Evolutionary conservation across 805 yeast species (phyloP).

Genomic region (Candida yuanshanica): DNA sequence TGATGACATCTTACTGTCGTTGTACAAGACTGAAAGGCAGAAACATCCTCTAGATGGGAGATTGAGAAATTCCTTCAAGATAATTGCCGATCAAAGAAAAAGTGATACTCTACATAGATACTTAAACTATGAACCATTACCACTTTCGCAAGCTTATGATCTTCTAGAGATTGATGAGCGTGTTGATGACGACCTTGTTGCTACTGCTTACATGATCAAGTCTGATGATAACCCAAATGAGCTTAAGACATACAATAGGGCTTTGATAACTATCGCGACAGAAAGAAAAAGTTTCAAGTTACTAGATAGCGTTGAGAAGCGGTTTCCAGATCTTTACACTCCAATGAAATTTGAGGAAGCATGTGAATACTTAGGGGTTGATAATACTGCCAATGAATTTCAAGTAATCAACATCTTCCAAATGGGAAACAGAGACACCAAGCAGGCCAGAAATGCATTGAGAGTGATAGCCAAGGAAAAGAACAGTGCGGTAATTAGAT

Average conservation of each 20-base stretch:
- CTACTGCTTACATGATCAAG: constrained; percentile 68
- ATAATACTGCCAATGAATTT: constrained; percentile 48
- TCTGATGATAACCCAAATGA: constrained; percentile 45
- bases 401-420: constrained; percentile 50
- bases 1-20: constrained; percentile 27
- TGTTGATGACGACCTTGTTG: constrained; percentile 64
- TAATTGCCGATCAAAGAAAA: constrained; percentile 33
- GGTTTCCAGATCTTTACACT: constrained; percentile 26
- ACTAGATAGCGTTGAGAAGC: constrained; percentile 43
- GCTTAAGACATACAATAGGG: constrained; percentile 40
- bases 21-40: constrained; percentile 27
- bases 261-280: constrained; percentile 58
- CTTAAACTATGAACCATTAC: constrained; percentile 43
- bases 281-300: constrained; percentile 52
- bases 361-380: constrained; percentile 41
- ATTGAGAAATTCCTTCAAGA: constrained; percentile 34
- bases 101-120: constrained; percentile 31
- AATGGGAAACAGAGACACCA: constrained; percentile 42
- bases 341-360: constrained; percentile 36
- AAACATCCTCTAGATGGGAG: constrained; percentile 15
- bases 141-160: constrained; percentile 44
- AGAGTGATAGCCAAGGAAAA: constrained; percentile 47
- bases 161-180: constrained; percentile 43
- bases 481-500: constrained; percentile 48
- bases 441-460: constrained; percentile 52